These are phyloP conservation scores for Pythium aristosporum DNA, from an alignment of 352 stramenopile genomes.

Conservation along the genomic window DNA sequence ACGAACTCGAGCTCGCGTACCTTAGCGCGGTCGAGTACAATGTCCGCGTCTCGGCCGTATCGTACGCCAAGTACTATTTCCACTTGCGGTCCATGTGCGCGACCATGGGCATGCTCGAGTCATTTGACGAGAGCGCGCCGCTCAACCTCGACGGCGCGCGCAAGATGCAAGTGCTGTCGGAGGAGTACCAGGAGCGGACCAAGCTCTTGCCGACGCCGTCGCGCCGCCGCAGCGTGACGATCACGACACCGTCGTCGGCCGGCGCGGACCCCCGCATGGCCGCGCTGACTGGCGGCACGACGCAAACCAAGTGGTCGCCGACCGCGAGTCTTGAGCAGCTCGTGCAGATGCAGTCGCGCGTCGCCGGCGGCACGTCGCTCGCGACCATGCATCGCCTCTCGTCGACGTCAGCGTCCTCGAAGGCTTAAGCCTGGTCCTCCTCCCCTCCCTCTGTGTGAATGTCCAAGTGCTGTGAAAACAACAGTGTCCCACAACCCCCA, in stretches of 20 bases:
- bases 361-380: constrained; percentile 47
- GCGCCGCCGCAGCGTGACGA: constrained; percentile 77
- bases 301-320: constrained; percentile 47
- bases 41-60: constrained; percentile 83
- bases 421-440: neutral
- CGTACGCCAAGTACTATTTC: constrained; percentile 97
- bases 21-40: constrained; percentile 90
- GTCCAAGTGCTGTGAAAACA: constrained; percentile 1
- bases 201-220: constrained; percentile 71
- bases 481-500: neutral
- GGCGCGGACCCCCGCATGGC: constrained; percentile 24
- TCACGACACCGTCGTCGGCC: constrained; percentile 50
- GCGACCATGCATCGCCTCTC: constrained; percentile 61
- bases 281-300: constrained; percentile 14
- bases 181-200: constrained; percentile 84
- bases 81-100: constrained; percentile 94
- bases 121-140: constrained; percentile 75
- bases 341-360: constrained; percentile 80
- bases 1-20: constrained; percentile 94
- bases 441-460: neutral
- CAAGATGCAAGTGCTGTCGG: constrained; percentile 87
- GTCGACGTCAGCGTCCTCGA: constrained; percentile 20
- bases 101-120: constrained; percentile 77
- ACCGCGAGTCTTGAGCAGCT: constrained; percentile 79
- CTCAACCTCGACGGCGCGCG: constrained; percentile 80